These are phyloP conservation scores for Hyaloscypha hepaticicola DNA, from an alignment of 495 filamentous ascomycete genomes.

Conservation along the genomic window DNA sequence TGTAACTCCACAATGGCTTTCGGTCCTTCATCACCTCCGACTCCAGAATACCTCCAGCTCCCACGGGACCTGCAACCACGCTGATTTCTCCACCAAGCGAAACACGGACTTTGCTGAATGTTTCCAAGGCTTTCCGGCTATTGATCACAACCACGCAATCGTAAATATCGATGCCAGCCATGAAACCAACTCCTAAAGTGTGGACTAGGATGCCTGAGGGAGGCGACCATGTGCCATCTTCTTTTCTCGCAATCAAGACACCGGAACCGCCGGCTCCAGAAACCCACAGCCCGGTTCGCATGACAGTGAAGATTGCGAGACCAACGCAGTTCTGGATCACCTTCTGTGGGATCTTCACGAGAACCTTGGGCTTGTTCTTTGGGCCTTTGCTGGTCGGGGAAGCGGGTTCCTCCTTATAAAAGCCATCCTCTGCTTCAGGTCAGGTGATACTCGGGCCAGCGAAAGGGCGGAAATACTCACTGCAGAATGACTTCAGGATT, in stretches of 20 bases:
- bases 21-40: conserved; percentile 44
- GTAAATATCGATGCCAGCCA: conserved; percentile 80
- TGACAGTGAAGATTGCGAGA: conserved; percentile 79
- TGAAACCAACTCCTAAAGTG: conserved; percentile 72
- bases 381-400: conserved; percentile 33
- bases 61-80: conserved; percentile 71
- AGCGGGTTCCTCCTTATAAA: conserved; percentile 34
- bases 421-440: conserved; percentile 41
- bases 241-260: conserved; percentile 64
- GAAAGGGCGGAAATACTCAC: conserved; percentile 35
- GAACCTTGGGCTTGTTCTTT: conserved; percentile 60
- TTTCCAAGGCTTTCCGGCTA: conserved; percentile 65
- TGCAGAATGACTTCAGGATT: conserved; percentile 78
- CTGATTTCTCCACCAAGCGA: conserved; percentile 75
- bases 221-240: conserved; percentile 74
- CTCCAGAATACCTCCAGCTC: conserved; percentile 67
- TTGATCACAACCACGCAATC: conserved; percentile 85
- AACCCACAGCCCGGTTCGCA: conserved; percentile 76
- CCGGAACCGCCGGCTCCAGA: conserved; percentile 77
- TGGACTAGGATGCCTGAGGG: conserved; percentile 75
- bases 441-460: conserved; percentile 13
- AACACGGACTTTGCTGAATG: conserved; percentile 69
- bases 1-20: conserved; percentile 72
- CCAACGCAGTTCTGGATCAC: conserved; percentile 75
- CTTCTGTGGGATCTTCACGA: conserved; percentile 72